Evolutionary conservation across 2,329 filamentous ascomycete genomes (phyloP), one percentile per base, ranked within the genome.

Genomic region (Hypomyces perniciosus): DNA sequence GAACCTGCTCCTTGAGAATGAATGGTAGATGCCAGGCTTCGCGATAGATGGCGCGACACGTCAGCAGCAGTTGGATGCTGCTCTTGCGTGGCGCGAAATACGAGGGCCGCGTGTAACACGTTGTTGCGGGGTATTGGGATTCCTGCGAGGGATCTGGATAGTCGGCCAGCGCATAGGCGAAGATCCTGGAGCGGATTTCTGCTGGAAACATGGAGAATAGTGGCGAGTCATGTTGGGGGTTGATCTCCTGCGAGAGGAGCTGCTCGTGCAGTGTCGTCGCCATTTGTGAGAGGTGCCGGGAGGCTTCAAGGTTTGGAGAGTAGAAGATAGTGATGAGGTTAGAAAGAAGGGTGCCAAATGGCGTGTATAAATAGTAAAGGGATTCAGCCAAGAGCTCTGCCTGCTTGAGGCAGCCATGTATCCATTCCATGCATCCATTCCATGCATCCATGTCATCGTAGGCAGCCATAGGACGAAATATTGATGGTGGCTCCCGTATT

Each of bases 141-240:
- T 54, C 47, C 0, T 59, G 57, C 1, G 55, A 50, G 4, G 62
- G 57, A 38, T 72, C 70, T 8, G 68, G 64, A 31, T 66, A 69
- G 30, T 70, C 68, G 5, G 67, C 61, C 4, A 77, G 59, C 0
- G 62, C 68, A 41, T 62, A 64, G 8, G 62, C 51, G 58, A 77
- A 81, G 44, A 81, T 76, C 1, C 63, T 58, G 53, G 67, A 66
- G 49, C 78, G 72, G 10, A 81, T 56, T 58, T 81, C 78, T 12
- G 69, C 68, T 0, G 78, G 77, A 0, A 80, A 58, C 1, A 54
- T 12, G 2, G 49, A 38, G 55, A 72, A 75, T 1, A 76, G 58
- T 1, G 57, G 63, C 10, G 52, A 63, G 1, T 49, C 7, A 2
- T 13, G 5, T n/a, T 65, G 63, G 0, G 55, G 31, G 10, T 38